Base-by-base conservation (phyloP, 805 yeast species). In the Cyberlindnera saturnus region DNA sequence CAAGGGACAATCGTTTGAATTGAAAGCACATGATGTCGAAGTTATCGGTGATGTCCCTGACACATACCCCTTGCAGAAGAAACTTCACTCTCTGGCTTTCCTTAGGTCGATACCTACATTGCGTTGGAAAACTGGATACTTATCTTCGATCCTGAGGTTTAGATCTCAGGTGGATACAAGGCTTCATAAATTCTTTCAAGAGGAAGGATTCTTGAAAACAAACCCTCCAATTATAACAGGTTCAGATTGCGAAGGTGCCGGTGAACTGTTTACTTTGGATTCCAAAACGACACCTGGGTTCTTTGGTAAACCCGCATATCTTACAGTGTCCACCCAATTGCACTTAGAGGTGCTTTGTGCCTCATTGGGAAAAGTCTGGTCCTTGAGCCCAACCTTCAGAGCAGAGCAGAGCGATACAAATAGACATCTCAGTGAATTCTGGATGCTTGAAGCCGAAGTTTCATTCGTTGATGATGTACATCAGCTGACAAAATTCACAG, bases 211-310 rank as follows among this genome's bases (percentile, higher is more conserved):
- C 51, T 64, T 71, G 13, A 90, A 87, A 65, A 88, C 86, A 0
- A 70, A 81, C 20, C 95, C 98, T 3, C 99, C 99, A 7, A 54
- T 91, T 11, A 65, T 91, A 18, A 93, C 99, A 0, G 71, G 86
- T 10, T 79, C 95, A 1, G 99, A 93, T 61, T 91, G 98, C 60
- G 99, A 93, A 65, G 98, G 99, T 15, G 97, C 96, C 3, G 98
- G 98, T 5, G 98, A 93, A 59, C 76, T 86, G 48, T 93, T 93
- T 51, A 66, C 65, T 37, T 65, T 90, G 10, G 71, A 69, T 36
- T 64, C 70, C 1, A 69, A 55, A 39, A 38, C 53, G 3, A 29
- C 50, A 6, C 50, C 44, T 15, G 53, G 57, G 32, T 87, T 86
- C 55, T 86, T 85, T 56, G 87, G 82, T 1, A 75, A 75, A 45